Conservation (phyloP, 208 protist genomes). For the Trichomonas tenax region DNA sequence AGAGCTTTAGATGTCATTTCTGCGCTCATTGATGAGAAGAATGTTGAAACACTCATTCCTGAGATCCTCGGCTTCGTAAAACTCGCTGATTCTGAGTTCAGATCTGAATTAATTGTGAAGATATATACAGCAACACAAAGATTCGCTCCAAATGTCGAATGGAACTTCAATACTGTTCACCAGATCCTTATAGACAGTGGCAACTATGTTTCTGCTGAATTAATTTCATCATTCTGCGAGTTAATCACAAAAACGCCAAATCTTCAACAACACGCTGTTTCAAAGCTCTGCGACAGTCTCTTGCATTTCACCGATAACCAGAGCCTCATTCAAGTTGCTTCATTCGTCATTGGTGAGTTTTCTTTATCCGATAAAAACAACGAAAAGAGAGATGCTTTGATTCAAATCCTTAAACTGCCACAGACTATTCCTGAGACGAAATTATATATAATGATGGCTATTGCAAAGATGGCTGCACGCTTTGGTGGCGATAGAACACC, state of each 20-base stretch:
- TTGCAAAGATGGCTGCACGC: background rate
- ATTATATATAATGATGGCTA: background rate
- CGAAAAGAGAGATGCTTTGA: background rate
- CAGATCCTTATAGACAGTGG: background rate
- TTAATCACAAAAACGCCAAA: background rate
- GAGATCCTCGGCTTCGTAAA: background rate
- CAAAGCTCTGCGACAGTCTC: background rate
- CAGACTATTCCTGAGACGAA: background rate
- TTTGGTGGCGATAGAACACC: background rate
- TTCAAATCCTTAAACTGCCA: background rate
- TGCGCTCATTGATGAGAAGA: constrained; percentile 2
- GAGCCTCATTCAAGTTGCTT: background rate
- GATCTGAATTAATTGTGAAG: background rate
- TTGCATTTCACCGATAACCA: background rate
- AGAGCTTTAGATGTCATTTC: background rate
- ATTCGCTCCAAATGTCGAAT: background rate
- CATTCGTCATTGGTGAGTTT: constrained; percentile 5
- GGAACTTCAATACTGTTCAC: constrained; percentile 1
- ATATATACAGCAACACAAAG: background rate
- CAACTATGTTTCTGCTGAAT: background rate
- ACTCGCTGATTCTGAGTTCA: background rate
- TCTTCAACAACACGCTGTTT: background rate
- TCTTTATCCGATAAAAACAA: background rate
- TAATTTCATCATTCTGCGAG: background rate
- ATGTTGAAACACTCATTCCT: background rate